Percentiles rank a stretch among this genome's conserved stretches.
phyloP scores from a whole-genome alignment of 495 filamentous ascomycete genomes.

The Lophium mytilinum region DNA sequence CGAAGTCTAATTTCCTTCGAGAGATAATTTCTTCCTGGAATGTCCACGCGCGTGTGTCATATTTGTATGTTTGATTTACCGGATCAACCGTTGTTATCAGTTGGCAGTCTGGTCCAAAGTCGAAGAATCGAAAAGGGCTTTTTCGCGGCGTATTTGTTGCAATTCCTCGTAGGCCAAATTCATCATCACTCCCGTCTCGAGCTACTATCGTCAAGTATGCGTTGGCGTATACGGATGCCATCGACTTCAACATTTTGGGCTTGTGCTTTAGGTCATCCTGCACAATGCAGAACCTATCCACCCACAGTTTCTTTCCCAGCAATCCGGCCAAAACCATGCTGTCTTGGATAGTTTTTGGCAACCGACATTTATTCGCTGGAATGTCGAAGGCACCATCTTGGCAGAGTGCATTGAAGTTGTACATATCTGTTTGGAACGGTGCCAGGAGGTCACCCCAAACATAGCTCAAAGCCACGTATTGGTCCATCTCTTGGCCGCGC shows the following conservation, averaged over 20 bases:
- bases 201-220: neutral
- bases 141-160: neutral
- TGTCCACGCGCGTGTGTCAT: neutral
- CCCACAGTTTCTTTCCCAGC: neutral
- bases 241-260: neutral
- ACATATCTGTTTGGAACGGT: too few species aligned
- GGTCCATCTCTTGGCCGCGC: too few species aligned
- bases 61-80: neutral
- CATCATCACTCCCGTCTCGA: neutral
- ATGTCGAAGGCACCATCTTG: too few species aligned
- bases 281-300: neutral
- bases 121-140: neutral
- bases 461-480: too few species aligned
- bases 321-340: neutral
- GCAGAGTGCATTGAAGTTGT: too few species aligned
- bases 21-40: conserved; percentile 2
- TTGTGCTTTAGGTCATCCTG: neutral
- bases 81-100: neutral
- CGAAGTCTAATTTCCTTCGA: neutral
- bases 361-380: too few species aligned
- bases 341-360: neutral
- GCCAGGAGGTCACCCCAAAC: too few species aligned
- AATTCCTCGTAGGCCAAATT: neutral
- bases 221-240: neutral
- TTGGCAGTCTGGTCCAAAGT: neutral